phyloP scores from a whole-genome alignment of 208 protist species.

The Tritrichomonas foetus region DNA sequence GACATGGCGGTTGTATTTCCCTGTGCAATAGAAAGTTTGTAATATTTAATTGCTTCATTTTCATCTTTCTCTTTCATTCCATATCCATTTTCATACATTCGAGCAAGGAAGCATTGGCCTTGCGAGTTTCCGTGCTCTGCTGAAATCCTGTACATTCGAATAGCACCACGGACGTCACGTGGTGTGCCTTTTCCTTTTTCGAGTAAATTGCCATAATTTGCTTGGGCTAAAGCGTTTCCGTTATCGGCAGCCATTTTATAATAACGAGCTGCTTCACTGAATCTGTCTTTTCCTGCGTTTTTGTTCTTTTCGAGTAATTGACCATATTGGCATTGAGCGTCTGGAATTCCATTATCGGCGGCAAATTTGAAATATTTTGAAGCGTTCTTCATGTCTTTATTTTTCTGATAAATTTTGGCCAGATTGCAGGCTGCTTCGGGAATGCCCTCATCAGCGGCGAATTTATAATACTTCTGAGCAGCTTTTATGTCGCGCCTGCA shows the following conservation, averaged over 20 bases:
- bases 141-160: not conserved
- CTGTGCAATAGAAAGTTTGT: not conserved
- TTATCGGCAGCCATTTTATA: constrained; percentile 24
- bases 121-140: not conserved
- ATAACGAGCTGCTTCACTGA: not conserved
- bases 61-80: not conserved
- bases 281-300: not conserved
- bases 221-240: not conserved
- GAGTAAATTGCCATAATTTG: not conserved
- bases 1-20: not conserved
- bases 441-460: constrained; percentile 4
- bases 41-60: not conserved
- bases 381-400: too few species aligned
- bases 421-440: not conserved
- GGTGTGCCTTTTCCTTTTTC: constrained; percentile 20
- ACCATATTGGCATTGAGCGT: too few species aligned
- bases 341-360: too few species aligned
- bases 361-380: too few species aligned
- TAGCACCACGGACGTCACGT: not conserved
- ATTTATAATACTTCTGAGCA: not conserved
- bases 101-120: not conserved
- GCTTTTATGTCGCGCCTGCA: not conserved
- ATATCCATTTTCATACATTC: not conserved
- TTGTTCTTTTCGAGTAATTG: too few species aligned
- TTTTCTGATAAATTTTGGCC: not conserved